A percentile compares a stretch with the other conserved stretches of the same genome.
These are phyloP conservation scores for Talaromyces amestolkiae DNA, from an alignment of 2,329 filamentous ascomycete species.

Conservation along the genomic window DNA sequence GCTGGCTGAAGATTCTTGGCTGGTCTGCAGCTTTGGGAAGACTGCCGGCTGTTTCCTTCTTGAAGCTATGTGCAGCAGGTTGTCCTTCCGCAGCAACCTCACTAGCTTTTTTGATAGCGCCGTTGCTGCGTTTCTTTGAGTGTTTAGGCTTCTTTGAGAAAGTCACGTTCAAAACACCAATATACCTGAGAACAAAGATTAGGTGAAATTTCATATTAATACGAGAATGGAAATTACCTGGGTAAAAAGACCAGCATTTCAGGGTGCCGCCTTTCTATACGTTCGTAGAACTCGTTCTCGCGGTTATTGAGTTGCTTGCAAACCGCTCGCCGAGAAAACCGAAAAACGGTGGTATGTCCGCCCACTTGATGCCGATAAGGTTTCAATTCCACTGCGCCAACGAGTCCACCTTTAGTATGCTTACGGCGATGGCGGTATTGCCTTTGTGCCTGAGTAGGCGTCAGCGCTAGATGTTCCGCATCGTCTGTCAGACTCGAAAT, in stretches of 20 bases:
- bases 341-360: conserved; percentile 92
- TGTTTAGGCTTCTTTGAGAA: conserved; percentile 79
- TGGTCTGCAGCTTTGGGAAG: conserved; percentile 28
- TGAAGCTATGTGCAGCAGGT: conserved; percentile 19
- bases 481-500: conserved; percentile 57
- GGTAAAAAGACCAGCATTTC: conserved; percentile 88
- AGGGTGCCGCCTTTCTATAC: conserved; percentile 84
- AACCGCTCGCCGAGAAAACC: conserved; percentile 89
- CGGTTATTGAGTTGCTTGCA: conserved; percentile 98
- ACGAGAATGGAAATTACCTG: conserved; percentile 48
- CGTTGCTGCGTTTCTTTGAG: conserved; percentile 43
- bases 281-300: conserved; percentile 98
- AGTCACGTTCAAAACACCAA: conserved; percentile 93
- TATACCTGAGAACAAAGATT: conserved; percentile 63
- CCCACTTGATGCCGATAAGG: conserved; percentile 97
- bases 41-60: conserved; percentile 7
- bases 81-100: conserved; percentile 20
- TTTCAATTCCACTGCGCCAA: conserved; percentile 91
- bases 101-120: conserved; percentile 20
- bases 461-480: conserved; percentile 48
- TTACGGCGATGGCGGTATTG: conserved; percentile 28
- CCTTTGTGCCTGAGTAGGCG: conserved; percentile 36
- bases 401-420: conserved; percentile 48
- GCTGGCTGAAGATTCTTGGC: conserved; percentile 67
- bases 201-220: background rate